Evolutionary conservation across 345 rosid genomes (phyloP).

Genomic region (Linum tenue): DNA sequence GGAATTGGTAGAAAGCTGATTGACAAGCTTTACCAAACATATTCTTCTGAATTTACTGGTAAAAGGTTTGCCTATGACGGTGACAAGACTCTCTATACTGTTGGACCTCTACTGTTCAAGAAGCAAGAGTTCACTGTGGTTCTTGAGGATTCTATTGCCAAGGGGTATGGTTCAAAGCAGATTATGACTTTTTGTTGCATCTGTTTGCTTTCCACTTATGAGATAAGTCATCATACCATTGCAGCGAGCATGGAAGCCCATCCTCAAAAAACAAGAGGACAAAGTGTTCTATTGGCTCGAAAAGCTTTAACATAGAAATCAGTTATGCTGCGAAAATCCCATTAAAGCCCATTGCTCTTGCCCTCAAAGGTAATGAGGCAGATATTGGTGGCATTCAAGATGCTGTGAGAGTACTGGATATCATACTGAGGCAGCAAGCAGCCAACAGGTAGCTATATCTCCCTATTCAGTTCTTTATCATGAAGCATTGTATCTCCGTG

Average conservation of each 20-base stretch:
- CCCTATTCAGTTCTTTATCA: neutral
- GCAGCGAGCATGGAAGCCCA: conserved; percentile 9
- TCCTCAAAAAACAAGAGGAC: conserved; percentile 9
- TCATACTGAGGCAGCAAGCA: conserved; percentile 18
- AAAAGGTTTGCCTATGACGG: conserved; percentile 31
- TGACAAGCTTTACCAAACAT: conserved; percentile 18
- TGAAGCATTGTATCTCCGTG: too few relatives aligned
- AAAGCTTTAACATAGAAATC: conserved; percentile 15
- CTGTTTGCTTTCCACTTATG: neutral
- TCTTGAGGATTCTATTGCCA: conserved; percentile 13
- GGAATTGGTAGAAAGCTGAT: conserved; percentile 21
- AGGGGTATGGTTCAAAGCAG: conserved; percentile 10
- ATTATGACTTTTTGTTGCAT: neutral
- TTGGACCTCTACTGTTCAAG: conserved; percentile 17
- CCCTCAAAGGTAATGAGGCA: conserved; percentile 14
- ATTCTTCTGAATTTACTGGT: conserved; percentile 18
- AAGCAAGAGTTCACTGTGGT: conserved; percentile 21
- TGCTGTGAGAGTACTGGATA: conserved; percentile 22
- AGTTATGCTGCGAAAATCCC: conserved; percentile 25
- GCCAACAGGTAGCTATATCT: conserved; percentile 13
- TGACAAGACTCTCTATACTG: conserved; percentile 20
- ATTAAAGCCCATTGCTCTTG: conserved; percentile 17
- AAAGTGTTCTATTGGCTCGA: conserved; percentile 6
- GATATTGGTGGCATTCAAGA: conserved; percentile 16
- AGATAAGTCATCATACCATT: neutral